A percentile compares a stretch with the other conserved stretches of the same genome.
Conservation (phyloP, 352 stramenopile species). For the Globisporangium nagaii region DNA sequence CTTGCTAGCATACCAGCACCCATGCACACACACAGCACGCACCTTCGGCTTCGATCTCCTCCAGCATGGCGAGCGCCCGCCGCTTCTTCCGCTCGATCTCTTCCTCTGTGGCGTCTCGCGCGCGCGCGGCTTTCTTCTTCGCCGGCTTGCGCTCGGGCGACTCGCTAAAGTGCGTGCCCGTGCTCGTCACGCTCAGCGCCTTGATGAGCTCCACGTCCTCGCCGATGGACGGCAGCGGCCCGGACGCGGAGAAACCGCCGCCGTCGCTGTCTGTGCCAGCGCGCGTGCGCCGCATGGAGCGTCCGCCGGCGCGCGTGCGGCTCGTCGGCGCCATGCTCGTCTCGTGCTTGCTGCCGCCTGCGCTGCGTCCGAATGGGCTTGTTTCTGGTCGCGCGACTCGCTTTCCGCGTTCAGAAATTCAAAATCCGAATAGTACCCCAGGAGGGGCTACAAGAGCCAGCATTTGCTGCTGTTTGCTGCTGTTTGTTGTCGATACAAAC, state of each 20-base stretch:
- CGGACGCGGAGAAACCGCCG: constrained; percentile 9
- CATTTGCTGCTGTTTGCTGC: neutral
- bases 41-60: constrained; percentile 66
- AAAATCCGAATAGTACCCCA: neutral
- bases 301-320: constrained; percentile 15
- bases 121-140: constrained; percentile 25
- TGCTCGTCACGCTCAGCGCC: constrained; percentile 18
- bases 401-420: constrained; percentile 2
- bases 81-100: constrained; percentile 36
- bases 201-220: constrained; percentile 51
- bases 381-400: neutral
- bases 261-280: neutral
- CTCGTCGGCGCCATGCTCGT: constrained; percentile 9
- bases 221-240: constrained; percentile 42
- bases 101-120: constrained; percentile 7
- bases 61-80: constrained; percentile 35
- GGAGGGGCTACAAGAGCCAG: neutral
- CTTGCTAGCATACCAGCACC: too few species aligned
- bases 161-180: constrained; percentile 21
- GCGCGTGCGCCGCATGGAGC: constrained; percentile 20
- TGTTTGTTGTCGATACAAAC: too few species aligned
- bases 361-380: too few species aligned
- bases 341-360: neutral
- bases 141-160: constrained; percentile 24
- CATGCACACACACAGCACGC: neutral